phyloP scores from a whole-genome alignment of 2,329 filamentous ascomycete genomes.

The Sarocladium brachiariae region DNA sequence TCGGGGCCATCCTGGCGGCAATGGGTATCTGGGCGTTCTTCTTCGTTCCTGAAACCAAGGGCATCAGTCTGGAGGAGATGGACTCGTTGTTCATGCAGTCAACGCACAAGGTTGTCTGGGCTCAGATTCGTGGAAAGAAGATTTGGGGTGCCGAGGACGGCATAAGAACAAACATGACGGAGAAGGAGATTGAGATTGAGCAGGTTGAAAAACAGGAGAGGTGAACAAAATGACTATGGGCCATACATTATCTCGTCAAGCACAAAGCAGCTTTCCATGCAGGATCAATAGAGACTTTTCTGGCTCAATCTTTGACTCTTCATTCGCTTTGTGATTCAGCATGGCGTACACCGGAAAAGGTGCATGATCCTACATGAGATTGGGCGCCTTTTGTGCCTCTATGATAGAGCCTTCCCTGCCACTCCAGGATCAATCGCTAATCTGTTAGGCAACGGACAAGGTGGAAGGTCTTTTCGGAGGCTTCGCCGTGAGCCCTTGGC shows the following conservation, averaged over 20 bases:
- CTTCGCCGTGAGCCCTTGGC: background rate
- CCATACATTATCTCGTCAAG: too few relatives aligned
- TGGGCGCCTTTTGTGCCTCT: too few relatives aligned
- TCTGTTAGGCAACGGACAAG: background rate
- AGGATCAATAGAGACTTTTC: too few relatives aligned
- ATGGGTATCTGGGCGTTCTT: slow-evolving; percentile 41
- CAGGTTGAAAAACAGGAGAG: slow-evolving; percentile 9
- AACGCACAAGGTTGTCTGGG: slow-evolving; percentile 26
- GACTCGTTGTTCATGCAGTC: slow-evolving; percentile 27
- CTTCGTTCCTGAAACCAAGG: slow-evolving; percentile 46
- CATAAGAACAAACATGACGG: background rate
- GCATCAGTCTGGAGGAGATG: slow-evolving; percentile 34
- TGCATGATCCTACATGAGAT: too few relatives aligned
- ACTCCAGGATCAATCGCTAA: too few relatives aligned
- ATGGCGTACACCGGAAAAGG: too few relatives aligned
- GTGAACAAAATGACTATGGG: too few relatives aligned
- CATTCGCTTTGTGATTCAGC: too few relatives aligned
- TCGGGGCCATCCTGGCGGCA: slow-evolving; percentile 36
- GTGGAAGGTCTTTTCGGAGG: background rate
- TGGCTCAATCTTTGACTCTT: too few relatives aligned
- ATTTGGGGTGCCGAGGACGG: slow-evolving; percentile 1
- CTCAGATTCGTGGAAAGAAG: slow-evolving; percentile 14
- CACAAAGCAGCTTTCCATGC: too few relatives aligned
- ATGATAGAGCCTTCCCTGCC: too few relatives aligned
- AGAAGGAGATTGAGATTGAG: slow-evolving; percentile 9